phyloP scores from a whole-genome alignment of 225 moss, liverwort and hornwort genomes.

The Polytrichum commune region DNA sequence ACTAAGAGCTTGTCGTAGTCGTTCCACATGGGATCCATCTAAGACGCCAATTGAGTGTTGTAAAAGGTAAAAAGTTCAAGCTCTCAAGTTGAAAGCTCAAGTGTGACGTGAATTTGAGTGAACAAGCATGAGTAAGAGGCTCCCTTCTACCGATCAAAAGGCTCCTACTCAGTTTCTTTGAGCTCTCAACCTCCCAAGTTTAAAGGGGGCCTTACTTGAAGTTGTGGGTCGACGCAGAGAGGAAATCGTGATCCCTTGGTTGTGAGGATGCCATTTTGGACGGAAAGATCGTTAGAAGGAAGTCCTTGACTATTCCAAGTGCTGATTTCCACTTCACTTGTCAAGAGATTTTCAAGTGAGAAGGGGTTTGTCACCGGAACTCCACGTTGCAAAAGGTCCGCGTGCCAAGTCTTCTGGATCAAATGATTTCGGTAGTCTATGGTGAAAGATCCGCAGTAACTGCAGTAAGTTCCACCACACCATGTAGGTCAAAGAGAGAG shows the following conservation, averaged over 20 bases:
- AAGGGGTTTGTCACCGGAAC: slow-evolving; percentile 68
- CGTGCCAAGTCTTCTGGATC: slow-evolving; percentile 67
- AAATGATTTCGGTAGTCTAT: slow-evolving; percentile 69
- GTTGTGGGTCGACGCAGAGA: slow-evolving; percentile 85
- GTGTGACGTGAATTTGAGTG: too few species aligned
- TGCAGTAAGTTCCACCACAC: slow-evolving; percentile 13
- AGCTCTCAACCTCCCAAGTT: too few species aligned
- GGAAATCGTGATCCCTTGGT: slow-evolving; percentile 84
- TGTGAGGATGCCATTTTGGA: slow-evolving; percentile 92
- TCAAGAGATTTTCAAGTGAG: slow-evolving; percentile 61
- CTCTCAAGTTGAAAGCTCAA: too few species aligned
- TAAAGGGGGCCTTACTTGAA: slow-evolving; percentile 49
- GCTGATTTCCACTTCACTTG: slow-evolving; percentile 87
- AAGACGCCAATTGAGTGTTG: too few species aligned
- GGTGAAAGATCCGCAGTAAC: slow-evolving; percentile 85
- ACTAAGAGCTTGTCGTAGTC: too few species aligned
- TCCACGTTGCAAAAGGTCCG: slow-evolving; percentile 53
- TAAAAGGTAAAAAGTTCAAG: too few species aligned
- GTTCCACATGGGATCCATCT: too few species aligned
- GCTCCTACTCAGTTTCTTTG: too few species aligned
- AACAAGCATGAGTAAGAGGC: too few species aligned
- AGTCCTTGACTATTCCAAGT: slow-evolving; percentile 94
- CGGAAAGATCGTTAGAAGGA: slow-evolving; percentile 93
- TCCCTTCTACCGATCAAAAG: too few species aligned
- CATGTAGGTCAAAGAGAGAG: too few species aligned